Evolutionary conservation across 192 early-diverging fungal species (phyloP), one percentile per base, ranked within the genome.

Genomic region (Pilobolus umbonatus): DNA sequence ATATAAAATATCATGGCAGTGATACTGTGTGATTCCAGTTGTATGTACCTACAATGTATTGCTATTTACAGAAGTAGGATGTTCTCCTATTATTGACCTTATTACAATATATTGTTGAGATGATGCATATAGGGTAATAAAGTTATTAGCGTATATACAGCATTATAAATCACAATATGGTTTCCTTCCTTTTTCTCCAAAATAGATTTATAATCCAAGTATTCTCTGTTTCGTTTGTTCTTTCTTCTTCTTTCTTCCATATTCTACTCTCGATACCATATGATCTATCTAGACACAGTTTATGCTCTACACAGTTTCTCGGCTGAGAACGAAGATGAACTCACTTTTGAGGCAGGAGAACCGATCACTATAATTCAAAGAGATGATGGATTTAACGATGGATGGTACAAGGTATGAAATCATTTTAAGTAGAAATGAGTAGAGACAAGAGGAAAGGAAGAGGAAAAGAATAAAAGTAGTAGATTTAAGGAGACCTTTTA

Each of bases 381-480:
- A 46, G 88, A 90, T 56, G 85, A 88, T 22, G 67, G 75, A n/a
- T 89, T 77, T 67, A 71, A 72, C n/a, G 88, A 90, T 69, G 88
- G 88, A 25, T 90, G 88, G 88, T 90, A 87, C 87, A 75, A 81
- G 73, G 85, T 84, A 65, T 22, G 14, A 42, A n/a, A 25, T 10
- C 5, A 11, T 8, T 8, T 8, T 8, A 35, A 35, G 11, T 8
- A 35, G 5, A 35, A 35, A 8, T 8, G 6, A 42, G 1, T 12
- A 42, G 19, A 40, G 11, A 40, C 11, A 40, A 12, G n/a, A 11
- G n/a, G 11, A 42, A 42, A 7, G 14, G 19, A 42, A 42, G 19
- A 12, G 1, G 5, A 42, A 42, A 42, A 17, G 39, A 12, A 42
- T 42, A 15, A 42, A 12, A n/a, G 19, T 42, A 42, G 34, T 10